phyloP scores from a whole-genome alignment of 345 rosid species.

The Pistacia atlantica region DNA sequence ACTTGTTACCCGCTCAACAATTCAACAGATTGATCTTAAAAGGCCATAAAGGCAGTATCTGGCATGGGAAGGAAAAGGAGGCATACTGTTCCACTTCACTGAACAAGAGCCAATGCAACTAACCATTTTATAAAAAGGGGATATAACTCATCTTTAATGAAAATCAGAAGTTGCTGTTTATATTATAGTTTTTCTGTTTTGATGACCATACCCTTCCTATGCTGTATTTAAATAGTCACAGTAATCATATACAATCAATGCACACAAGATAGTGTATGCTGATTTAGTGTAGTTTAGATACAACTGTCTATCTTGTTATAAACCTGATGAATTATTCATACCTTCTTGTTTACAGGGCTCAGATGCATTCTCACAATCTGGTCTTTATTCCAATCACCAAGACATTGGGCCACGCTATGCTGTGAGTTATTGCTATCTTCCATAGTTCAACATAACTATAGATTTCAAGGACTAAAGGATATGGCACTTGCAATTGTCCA shows the following conservation, averaged over 20 bases:
- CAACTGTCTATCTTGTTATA: background rate
- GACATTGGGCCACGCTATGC: conserved; percentile 96
- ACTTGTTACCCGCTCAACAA: background rate
- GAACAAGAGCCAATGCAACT: background rate
- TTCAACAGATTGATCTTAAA: background rate
- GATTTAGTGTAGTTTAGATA: background rate
- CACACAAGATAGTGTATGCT: conserved; percentile 4
- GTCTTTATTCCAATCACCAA: conserved; percentile 98
- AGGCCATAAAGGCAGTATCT: background rate
- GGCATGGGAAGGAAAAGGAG: background rate
- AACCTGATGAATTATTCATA: background rate
- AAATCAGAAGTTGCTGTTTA: background rate
- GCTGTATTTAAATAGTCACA: background rate
- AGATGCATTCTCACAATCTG: conserved; percentile 96
- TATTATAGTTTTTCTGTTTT: background rate
- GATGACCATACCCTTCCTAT: background rate
- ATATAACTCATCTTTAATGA: background rate
- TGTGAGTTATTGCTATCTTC: conserved; percentile 48
- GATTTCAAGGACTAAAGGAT: background rate
- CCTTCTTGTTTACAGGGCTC: conserved; percentile 62
- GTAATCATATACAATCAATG: background rate
- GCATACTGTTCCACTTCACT: background rate
- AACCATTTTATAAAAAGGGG: background rate
- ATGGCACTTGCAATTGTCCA: background rate
- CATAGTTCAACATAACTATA: background rate